phyloP scores from a whole-genome alignment of 2,329 filamentous ascomycete genomes.

The Aspergillus japonicus region DNA sequence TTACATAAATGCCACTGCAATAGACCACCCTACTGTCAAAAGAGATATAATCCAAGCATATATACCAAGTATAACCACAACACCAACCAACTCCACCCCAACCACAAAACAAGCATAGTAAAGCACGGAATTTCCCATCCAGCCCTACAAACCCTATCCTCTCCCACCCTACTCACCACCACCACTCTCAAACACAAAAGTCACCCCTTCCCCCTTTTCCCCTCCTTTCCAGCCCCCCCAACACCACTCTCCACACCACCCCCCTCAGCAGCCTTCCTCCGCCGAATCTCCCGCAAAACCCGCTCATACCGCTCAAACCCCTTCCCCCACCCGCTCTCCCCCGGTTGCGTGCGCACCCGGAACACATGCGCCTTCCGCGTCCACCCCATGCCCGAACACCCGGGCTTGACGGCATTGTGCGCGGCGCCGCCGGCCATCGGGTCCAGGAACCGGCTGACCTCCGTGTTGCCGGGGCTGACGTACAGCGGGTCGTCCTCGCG shows the following conservation, averaged over 20 bases:
- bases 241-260: background rate
- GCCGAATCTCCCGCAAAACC: constrained; percentile 14
- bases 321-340: background rate
- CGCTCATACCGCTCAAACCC: constrained; percentile 13
- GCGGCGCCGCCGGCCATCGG: constrained; percentile 19
- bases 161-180: no score
- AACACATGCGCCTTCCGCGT: constrained; percentile 23
- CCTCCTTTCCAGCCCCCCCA: background rate
- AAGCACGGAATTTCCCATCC: no score
- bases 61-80: no score
- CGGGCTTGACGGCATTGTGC: constrained; percentile 14
- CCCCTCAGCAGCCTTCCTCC: background rate
- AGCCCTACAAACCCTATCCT: no score
- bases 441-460: constrained; percentile 22
- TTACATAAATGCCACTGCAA: no score
- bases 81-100: no score
- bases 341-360: constrained; percentile 16
- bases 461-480: constrained; percentile 25
- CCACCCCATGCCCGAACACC: constrained; percentile 25
- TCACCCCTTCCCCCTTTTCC: no score
- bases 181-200: no score
- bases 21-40: no score
- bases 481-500: constrained; percentile 21
- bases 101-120: no score
- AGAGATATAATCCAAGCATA: no score